Conservation (phyloP, 1,284 basidiomycete species). For the Puccinia novopanici region DNA sequence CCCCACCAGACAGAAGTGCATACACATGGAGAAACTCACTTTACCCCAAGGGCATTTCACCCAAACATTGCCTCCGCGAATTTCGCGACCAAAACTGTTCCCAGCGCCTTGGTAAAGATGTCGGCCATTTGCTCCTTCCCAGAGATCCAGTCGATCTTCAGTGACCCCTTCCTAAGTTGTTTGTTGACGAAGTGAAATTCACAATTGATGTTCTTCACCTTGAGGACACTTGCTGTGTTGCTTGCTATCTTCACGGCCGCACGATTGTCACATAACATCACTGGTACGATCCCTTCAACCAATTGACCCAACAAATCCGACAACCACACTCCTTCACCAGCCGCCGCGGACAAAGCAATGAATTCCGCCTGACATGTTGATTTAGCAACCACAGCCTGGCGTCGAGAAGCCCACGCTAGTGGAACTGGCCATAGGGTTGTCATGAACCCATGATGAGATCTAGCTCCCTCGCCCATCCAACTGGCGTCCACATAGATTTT, state of each 20-base stretch:
- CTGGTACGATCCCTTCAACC: neutral
- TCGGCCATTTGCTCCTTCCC: slow-evolving; percentile 7
- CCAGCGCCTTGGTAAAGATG: slow-evolving; percentile 11
- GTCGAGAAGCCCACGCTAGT: neutral
- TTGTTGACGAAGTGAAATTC: slow-evolving; percentile 17
- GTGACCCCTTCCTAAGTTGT: neutral
- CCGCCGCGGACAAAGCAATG: too few relatives aligned
- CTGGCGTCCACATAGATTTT: neutral
- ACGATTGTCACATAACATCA: neutral
- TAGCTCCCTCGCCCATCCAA: too few relatives aligned
- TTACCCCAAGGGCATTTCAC: neutral
- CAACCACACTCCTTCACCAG: too few relatives aligned
- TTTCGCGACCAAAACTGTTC: neutral
- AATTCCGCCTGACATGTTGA: too few relatives aligned
- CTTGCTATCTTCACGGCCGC: neutral
- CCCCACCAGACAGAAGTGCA: too few relatives aligned
- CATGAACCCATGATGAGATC: too few relatives aligned
- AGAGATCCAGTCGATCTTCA: neutral
- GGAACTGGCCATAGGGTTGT: neutral
- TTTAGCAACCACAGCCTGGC: neutral
- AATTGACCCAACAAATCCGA: too few relatives aligned
- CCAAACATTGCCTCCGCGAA: neutral
- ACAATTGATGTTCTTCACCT: neutral
- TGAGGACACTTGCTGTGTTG: neutral
- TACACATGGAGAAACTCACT: neutral